Evolutionary conservation across 2,329 filamentous ascomycete species (phyloP).

Genomic region (Escovopsis sp.): DNA sequence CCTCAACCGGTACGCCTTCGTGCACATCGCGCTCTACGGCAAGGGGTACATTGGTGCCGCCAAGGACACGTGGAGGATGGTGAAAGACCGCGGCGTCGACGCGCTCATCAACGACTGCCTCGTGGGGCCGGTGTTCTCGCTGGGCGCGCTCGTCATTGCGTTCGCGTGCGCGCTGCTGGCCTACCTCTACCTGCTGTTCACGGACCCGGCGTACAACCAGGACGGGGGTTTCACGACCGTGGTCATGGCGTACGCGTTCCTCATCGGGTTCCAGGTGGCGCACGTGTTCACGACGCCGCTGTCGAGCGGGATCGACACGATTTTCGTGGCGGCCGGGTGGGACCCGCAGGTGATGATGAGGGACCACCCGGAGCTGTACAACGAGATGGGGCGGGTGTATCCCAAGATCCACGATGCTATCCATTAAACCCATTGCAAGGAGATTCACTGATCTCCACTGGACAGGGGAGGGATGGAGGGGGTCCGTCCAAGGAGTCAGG

Average conservation of each 20-base stretch:
- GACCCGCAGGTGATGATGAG: conserved; percentile 59
- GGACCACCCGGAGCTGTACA: conserved; percentile 70
- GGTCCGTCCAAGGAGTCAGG: too few species aligned
- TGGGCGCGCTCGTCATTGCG: conserved; percentile 69
- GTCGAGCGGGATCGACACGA: conserved; percentile 76
- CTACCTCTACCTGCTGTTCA: conserved; percentile 77
- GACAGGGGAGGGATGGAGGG: too few species aligned
- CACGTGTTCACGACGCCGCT: conserved; percentile 83
- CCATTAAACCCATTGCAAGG: conserved; percentile 13
- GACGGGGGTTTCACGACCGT: conserved; percentile 56
- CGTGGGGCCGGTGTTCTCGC: conserved; percentile 56
- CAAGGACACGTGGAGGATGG: conserved; percentile 83
- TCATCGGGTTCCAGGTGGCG: conserved; percentile 80
- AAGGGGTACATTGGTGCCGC: conserved; percentile 75
- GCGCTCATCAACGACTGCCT: conserved; percentile 82
- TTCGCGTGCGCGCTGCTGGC: conserved; percentile 69
- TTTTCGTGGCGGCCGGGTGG: conserved; percentile 67
- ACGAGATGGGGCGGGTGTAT: conserved; percentile 65
- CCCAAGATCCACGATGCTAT: conserved; percentile 70
- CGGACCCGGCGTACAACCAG: conserved; percentile 61
- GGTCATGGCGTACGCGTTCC: conserved; percentile 69
- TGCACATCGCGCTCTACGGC: conserved; percentile 83
- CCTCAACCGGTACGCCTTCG: conserved; percentile 85
- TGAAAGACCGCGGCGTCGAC: conserved; percentile 82
- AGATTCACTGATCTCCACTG: too few species aligned